Conservation (phyloP, 2,329 filamentous ascomycete species). For the Endoconidiophora laricicola region DNA sequence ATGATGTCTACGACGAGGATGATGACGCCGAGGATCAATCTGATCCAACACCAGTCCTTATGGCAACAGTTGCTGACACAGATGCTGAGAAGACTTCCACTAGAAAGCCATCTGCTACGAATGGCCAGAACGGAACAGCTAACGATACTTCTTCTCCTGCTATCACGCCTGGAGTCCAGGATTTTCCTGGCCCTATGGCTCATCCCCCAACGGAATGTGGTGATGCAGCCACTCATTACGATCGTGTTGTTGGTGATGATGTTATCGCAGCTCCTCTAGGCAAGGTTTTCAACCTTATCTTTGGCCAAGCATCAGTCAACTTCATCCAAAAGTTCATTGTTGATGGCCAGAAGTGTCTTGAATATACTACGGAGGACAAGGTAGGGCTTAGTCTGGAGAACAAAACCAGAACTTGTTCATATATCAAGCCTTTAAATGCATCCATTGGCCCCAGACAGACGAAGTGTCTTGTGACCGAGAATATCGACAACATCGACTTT, state of each 20-base stretch:
- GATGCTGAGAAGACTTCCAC: slow-evolving; percentile 45
- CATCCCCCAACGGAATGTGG: slow-evolving; percentile 77
- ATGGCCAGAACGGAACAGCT: slow-evolving; percentile 13
- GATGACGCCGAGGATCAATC: slow-evolving; percentile 45
- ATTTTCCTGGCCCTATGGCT: slow-evolving; percentile 71
- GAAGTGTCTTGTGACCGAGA: slow-evolving; percentile 79
- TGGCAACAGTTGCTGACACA: slow-evolving; percentile 28
- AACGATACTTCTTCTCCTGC: slow-evolving; percentile 28
- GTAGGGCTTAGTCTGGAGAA: slow-evolving; percentile 61
- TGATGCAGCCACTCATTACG: slow-evolving; percentile 64
- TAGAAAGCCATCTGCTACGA: slow-evolving; percentile 52
- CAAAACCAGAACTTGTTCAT: slow-evolving; percentile 59
- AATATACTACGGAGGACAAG: slow-evolving; percentile 77
- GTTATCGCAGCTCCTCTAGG: slow-evolving; percentile 73
- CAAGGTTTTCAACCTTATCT: slow-evolving; percentile 77
- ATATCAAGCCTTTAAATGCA: slow-evolving; percentile 77
- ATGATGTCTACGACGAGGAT: slow-evolving; percentile 64
- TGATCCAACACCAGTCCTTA: slow-evolving; percentile 13
- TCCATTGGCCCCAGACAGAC: slow-evolving; percentile 86
- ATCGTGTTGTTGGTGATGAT: slow-evolving; percentile 73
- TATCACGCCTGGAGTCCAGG: slow-evolving; percentile 28
- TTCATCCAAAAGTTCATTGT: slow-evolving; percentile 82
- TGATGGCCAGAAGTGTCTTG: slow-evolving; percentile 72
- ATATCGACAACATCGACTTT: slow-evolving; percentile 66
- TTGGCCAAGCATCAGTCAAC: slow-evolving; percentile 58